These are phyloP conservation scores for Colletotrichum sp. DNA, from an alignment of 2,329 filamentous ascomycete species.

Conservation along the genomic window DNA sequence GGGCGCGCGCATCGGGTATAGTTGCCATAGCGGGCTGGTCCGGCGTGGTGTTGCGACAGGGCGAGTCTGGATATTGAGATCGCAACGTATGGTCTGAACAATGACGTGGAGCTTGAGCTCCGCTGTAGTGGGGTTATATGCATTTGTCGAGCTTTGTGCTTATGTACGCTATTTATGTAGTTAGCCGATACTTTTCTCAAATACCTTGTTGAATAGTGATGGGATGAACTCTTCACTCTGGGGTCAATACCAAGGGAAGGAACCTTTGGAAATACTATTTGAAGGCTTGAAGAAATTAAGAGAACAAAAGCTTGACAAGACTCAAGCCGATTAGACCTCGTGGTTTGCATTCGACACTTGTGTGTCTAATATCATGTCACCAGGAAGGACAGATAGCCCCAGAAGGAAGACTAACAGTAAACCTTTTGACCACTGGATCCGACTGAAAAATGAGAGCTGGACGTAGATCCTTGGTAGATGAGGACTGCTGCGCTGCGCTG, in stretches of 20 bases:
- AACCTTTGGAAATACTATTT: background rate
- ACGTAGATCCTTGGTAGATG: background rate
- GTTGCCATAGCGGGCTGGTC: background rate
- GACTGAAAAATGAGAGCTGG: background rate
- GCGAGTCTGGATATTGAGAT: background rate
- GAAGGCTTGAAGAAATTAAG: background rate
- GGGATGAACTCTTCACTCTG: background rate
- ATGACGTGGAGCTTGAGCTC: slow-evolving; percentile 12
- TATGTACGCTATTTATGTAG: background rate
- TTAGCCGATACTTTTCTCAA: background rate
- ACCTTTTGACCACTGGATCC: background rate
- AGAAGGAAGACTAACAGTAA: background rate
- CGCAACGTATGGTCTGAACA: slow-evolving; percentile 3
- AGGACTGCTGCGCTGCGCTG: background rate
- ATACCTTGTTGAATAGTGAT: background rate
- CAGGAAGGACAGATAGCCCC: background rate
- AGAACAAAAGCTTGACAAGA: background rate
- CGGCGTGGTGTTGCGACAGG: background rate
- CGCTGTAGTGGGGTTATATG: background rate
- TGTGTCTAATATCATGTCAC: background rate
- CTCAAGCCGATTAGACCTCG: background rate
- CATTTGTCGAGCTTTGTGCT: background rate
- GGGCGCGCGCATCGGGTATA: background rate
- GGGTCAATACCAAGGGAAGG: background rate
- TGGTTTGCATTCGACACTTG: background rate